Base-by-base conservation (phyloP, 2,329 filamentous ascomycete species). In the Rosellinia necatrix region DNA sequence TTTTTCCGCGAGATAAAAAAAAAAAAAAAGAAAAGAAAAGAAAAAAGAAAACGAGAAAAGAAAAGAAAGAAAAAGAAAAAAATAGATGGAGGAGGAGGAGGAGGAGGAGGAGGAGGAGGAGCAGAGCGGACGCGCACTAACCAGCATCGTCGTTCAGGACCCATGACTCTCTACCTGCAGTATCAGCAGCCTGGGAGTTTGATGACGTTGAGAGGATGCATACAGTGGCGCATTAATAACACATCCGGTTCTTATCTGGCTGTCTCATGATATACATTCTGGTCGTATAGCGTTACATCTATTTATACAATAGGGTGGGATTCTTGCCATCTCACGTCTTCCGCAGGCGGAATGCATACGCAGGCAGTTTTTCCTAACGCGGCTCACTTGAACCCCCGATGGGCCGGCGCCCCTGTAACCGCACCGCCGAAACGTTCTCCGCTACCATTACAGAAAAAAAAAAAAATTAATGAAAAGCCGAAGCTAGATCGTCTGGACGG, bases 221-320 rank as follows among this genome's bases (percentile, higher is more conserved):
- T 30, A 24, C 12, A 29, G 17, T 42, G n/a, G n/a, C n/a, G 6
- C 12, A 21, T 30, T 27, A 32, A 22, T 22, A 13, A 17, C 17
- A 8, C 10, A n/a, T 17, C 17, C 15, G 4, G 19, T 17, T 42
- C 21, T 51, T 21, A 3, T 12, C 10, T 35, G 19, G 7, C 15
- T 29, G 22, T 32, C 13, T 38, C 30, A 12, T 17, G 12, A 5
- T 37, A 42, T 21, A 52, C 29, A 37, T 30, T 48, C 25, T 35
- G 29, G 21, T 2, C 12, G 12, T 50, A n/a, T n/a, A 21, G 17
- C 32, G 8, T 47, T 48, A 42, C 29, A 48, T 22, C 19, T 32
- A 48, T 48, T 19, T 35, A 22, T 51, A 55, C 44, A 55, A 38
- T n/a, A 37, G 17, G n/a, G 10, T 50, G 9, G 12, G 27, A 38